Conservation (phyloP, 192 early-diverging fungal genomes). For the Coemansia sp. region DNA sequence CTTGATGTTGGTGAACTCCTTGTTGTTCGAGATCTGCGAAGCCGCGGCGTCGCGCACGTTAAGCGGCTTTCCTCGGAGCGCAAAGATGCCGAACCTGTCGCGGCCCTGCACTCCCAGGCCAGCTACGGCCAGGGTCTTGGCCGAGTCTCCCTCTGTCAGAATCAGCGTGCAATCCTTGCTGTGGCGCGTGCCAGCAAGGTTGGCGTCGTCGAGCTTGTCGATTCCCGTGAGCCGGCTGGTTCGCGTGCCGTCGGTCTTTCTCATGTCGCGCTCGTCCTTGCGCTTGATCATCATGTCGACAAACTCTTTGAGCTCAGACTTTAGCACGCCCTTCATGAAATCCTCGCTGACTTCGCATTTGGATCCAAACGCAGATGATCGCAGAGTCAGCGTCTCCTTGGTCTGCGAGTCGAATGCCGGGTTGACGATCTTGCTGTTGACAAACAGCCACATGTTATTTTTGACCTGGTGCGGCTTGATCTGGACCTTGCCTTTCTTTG, state of each 20-base stretch:
- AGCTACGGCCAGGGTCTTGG: conserved; percentile 82
- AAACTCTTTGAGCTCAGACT: conserved; percentile 80
- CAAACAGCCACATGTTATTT: conserved; percentile 88
- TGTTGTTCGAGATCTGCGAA: conserved; percentile 69
- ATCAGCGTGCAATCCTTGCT: conserved; percentile 86
- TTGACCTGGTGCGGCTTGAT: conserved; percentile 84
- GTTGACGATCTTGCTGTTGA: conserved; percentile 93
- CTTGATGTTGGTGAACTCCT: conserved; percentile 86
- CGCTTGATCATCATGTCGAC: conserved; percentile 67
- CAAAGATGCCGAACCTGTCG: conserved; percentile 91
- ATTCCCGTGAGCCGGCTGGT: conserved; percentile 69
- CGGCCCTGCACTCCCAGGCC: conserved; percentile 86
- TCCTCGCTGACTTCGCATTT: conserved; percentile 71
- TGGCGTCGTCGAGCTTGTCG: conserved; percentile 92
- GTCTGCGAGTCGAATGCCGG: conserved; percentile 97
- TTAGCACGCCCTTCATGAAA: conserved; percentile 81
- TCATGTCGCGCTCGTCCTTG: conserved; percentile 73
- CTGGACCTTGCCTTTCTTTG: conserved; percentile 69
- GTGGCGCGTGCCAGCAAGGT: conserved; percentile 75
- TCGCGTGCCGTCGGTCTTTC: conserved; percentile 83
- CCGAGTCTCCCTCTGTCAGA: conserved; percentile 96
- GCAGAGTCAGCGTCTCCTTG: conserved; percentile 91
- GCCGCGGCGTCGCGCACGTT: conserved; percentile 89
- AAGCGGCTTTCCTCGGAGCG: conserved; percentile 93
- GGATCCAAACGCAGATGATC: conserved; percentile 71